phyloP scores from a whole-genome alignment of 2,329 filamentous ascomycete genomes.

The Diaporthe sp. region DNA sequence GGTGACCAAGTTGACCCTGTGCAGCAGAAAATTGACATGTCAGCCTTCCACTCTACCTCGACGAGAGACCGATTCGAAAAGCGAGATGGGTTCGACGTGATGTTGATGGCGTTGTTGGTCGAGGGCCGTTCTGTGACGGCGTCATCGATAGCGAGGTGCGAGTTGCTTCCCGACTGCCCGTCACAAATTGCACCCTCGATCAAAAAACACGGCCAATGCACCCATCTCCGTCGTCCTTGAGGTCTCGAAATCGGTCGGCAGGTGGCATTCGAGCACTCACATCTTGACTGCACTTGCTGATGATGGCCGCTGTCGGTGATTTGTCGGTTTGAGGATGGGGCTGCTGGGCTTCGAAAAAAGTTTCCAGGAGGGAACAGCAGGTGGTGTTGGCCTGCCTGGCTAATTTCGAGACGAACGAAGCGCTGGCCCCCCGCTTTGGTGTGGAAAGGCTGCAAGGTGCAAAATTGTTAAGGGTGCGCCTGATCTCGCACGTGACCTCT shows the following conservation, averaged over 20 bases:
- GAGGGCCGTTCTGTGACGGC: constrained; percentile 15
- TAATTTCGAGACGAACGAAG: constrained; percentile 29
- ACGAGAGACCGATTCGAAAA: not conserved
- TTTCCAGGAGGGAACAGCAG: constrained; percentile 33
- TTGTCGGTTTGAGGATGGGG: constrained; percentile 35
- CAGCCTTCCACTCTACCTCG: constrained; percentile 29
- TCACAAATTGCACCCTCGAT: constrained; percentile 23
- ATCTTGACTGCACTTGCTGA: constrained; percentile 51
- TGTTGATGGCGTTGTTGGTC: constrained; percentile 18
- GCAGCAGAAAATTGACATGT: constrained; percentile 36
- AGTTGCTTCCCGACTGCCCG: constrained; percentile 14
- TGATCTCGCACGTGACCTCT: constrained; percentile 33
- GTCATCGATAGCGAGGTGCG: constrained; percentile 26
- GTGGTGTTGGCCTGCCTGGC: constrained; percentile 28
- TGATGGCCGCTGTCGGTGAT: constrained; percentile 48
- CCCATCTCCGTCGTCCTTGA: constrained; percentile 19
- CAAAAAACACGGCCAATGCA: constrained; percentile 27
- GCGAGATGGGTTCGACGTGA: constrained; percentile 24
- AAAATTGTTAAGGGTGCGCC: constrained; percentile 35
- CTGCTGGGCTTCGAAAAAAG: constrained; percentile 37
- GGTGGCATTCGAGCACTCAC: constrained; percentile 45
- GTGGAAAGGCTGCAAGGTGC: constrained; percentile 6
- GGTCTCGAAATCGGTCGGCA: constrained; percentile 26
- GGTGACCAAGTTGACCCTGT: constrained; percentile 98
- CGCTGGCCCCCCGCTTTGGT: constrained; percentile 31